A percentile compares a stretch with the other conserved stretches of the same genome.
Evolutionary conservation across 768 basidiomycete genomes (phyloP).

Genomic region (Chalciporus piperatus): DNA sequence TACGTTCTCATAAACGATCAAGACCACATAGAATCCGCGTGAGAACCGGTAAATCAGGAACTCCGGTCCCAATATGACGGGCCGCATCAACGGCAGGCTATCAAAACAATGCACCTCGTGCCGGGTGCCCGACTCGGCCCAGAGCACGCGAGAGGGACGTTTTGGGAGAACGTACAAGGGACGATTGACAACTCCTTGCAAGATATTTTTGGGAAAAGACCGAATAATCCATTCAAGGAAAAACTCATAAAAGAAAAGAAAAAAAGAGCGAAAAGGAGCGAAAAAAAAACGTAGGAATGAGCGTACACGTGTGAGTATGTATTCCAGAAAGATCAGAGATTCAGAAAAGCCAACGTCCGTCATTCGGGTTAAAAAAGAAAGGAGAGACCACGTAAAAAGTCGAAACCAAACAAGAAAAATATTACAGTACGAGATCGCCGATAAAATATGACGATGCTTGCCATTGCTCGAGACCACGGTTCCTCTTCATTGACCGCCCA

Average conservation of each 20-base stretch:
- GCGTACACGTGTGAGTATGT: constrained; percentile 27
- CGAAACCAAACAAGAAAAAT: neutral
- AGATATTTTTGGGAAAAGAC: too few relatives aligned
- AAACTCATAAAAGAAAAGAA: neutral
- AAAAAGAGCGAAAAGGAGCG: constrained; percentile 1
- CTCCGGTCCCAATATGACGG: neutral
- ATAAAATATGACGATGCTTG: constrained; percentile 15
- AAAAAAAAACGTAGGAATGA: constrained; percentile 23
- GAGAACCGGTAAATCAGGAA: too few relatives aligned
- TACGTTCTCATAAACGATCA: too few relatives aligned
- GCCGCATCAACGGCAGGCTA: neutral
- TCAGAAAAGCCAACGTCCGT: constrained; percentile 1
- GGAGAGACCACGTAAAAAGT: constrained; percentile 13
- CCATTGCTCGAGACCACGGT: neutral
- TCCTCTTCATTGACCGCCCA: constrained; percentile 36
- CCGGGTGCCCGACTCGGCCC: neutral
- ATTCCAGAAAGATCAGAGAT: constrained; percentile 20
- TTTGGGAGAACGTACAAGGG: neutral
- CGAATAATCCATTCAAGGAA: constrained; percentile 17
- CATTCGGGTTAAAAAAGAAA: constrained; percentile 11
- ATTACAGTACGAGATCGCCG: constrained; percentile 20
- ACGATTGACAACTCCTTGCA: too few relatives aligned
- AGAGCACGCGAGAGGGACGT: neutral
- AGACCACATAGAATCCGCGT: constrained; percentile 7
- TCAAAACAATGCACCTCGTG: constrained; percentile 1